phyloP scores from a whole-genome alignment of 176 grass and related monocot species.

The Ampelocalamus luodianensis region DNA sequence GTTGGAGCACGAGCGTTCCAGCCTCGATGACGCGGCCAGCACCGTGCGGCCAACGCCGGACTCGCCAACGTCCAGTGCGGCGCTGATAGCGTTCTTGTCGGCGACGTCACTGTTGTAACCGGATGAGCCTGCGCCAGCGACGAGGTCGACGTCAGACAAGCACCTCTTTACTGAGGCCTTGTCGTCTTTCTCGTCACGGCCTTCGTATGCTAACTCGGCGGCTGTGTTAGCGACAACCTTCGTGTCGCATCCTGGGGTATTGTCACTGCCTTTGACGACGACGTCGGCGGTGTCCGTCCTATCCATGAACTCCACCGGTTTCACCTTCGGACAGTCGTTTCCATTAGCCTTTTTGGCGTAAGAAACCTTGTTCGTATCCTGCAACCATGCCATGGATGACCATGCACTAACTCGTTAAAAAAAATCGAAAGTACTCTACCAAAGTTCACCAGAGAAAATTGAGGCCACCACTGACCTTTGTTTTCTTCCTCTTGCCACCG shows the following conservation, averaged over 20 bases:
- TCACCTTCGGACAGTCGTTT: slow-evolving; percentile 59
- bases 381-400: slow-evolving; percentile 7
- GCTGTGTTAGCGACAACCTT: slow-evolving; percentile 17
- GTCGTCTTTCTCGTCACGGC: slow-evolving; percentile 44
- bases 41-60: slow-evolving; percentile 6
- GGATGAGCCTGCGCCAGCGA: slow-evolving; percentile 22
- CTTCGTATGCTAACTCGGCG: slow-evolving; percentile 40
- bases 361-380: slow-evolving; percentile 49
- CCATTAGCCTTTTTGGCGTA: slow-evolving; percentile 46
- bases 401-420: background rate
- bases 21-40: slow-evolving; percentile 29
- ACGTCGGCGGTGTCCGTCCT: background rate
- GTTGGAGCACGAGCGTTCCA: slow-evolving; percentile 90
- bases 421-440: background rate
- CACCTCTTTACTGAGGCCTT: slow-evolving; percentile 40
- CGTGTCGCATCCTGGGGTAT: background rate
- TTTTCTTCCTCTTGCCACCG: slow-evolving; percentile 58
- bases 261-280: background rate
- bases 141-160: slow-evolving; percentile 39
- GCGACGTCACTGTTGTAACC: slow-evolving; percentile 13
- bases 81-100: slow-evolving; percentile 1
- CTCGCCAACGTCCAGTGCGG: slow-evolving; percentile 40
- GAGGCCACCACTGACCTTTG: slow-evolving; percentile 44
- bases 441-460: slow-evolving; percentile 18
- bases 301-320: slow-evolving; percentile 69